These are phyloP conservation scores for Circinella umbellata DNA, from an alignment of 371 early-diverging fungal species.

Conservation along the genomic window DNA sequence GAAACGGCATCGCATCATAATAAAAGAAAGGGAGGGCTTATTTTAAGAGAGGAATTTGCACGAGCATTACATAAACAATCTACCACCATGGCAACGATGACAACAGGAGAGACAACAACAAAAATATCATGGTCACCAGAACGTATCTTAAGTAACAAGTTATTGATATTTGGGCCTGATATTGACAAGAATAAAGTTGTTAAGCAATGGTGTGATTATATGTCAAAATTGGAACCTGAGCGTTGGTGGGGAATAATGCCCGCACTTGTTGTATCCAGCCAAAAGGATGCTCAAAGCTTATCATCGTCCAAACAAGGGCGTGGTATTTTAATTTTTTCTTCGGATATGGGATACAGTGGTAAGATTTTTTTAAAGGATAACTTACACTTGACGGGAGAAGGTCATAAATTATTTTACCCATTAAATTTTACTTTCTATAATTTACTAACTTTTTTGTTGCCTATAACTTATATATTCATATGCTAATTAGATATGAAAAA, in stretches of 20 bases:
- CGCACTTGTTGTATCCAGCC: constrained; percentile 22
- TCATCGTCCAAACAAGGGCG: constrained; percentile 4
- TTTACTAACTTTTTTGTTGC: background rate
- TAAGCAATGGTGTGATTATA: constrained; percentile 16
- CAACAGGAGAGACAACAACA: background rate
- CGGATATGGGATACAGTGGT: constrained; percentile 21
- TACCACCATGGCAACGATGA: background rate
- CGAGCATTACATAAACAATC: constrained; percentile 27
- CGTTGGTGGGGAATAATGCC: constrained; percentile 49
- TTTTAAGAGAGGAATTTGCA: constrained; percentile 40
- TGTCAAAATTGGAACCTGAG: constrained; percentile 38
- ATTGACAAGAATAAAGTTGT: constrained; percentile 26
- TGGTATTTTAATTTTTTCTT: constrained; percentile 22
- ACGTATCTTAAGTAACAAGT: constrained; percentile 25
- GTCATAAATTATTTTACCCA: too few relatives aligned
- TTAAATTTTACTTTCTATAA: too few relatives aligned
- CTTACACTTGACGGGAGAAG: too few relatives aligned
- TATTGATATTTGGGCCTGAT: constrained; percentile 30
- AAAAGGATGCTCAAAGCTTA: constrained; percentile 2
- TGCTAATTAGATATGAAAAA: constrained; percentile 1
- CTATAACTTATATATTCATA: background rate
- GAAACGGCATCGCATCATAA: background rate
- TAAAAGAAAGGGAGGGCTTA: background rate
- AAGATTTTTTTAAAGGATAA: background rate
- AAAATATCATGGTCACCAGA: background rate